These are phyloP conservation scores for Rhexocercosporidium sp. DNA, from an alignment of 2,329 filamentous ascomycete genomes.

Conservation along the genomic window DNA sequence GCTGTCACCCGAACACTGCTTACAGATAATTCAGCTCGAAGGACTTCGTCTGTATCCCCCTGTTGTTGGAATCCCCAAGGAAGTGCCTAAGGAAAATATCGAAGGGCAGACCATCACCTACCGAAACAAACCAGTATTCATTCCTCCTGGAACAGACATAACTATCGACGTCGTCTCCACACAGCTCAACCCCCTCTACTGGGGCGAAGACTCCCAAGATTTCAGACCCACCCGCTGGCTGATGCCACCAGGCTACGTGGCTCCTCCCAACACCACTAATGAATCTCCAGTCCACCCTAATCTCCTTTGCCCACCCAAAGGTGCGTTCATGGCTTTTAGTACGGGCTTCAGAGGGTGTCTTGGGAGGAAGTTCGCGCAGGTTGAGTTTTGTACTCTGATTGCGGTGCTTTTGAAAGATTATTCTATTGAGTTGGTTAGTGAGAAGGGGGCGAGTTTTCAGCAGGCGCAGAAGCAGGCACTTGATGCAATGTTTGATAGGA, in stretches of 20 bases:
- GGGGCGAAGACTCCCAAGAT: constrained; percentile 11
- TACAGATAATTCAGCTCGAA: constrained; percentile 41
- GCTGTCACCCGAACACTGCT: background rate
- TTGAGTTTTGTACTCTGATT: constrained; percentile 41
- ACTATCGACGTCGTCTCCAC: constrained; percentile 22
- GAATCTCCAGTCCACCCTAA: constrained; percentile 24
- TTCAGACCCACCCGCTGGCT: constrained; percentile 30
- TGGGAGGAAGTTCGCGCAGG: constrained; percentile 43
- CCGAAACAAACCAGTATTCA: constrained; percentile 9
- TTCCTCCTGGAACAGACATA: constrained; percentile 26
- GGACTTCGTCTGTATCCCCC: constrained; percentile 60
- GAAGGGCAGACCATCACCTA: constrained; percentile 20
- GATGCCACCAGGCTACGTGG: constrained; percentile 23
- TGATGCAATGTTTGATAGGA: constrained; percentile 21
- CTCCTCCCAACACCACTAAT: constrained; percentile 20
- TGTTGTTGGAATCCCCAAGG: constrained; percentile 60
- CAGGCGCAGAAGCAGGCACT: constrained; percentile 20
- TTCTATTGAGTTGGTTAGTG: constrained; percentile 30
- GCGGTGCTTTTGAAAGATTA: constrained; percentile 30
- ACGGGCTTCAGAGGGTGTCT: constrained; percentile 45
- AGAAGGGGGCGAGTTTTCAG: constrained; percentile 24
- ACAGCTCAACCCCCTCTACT: constrained; percentile 27
- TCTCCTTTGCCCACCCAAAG: constrained; percentile 34
- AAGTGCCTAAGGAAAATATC: constrained; percentile 25
- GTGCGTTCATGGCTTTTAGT: constrained; percentile 41